Conservation (phyloP, 1,139 yeast species). For the Protomyces inundatus region DNA sequence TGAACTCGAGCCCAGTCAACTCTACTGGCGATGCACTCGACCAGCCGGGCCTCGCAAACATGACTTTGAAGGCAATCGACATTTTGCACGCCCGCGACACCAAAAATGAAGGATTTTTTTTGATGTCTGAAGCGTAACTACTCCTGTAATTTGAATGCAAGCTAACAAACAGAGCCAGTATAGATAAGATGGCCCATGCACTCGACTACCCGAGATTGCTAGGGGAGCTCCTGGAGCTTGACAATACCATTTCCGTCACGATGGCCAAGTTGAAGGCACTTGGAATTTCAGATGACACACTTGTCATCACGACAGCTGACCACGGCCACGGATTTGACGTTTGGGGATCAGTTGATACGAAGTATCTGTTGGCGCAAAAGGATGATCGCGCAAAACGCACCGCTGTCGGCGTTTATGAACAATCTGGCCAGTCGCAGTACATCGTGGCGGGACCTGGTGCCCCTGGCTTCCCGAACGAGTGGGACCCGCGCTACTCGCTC, state of each 20-base stretch:
- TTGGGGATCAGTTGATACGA: slow-evolving; percentile 1
- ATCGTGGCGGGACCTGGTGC: background rate
- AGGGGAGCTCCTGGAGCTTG: too few species aligned
- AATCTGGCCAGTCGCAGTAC: slow-evolving; percentile 3
- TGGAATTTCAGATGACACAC: slow-evolving; percentile 2
- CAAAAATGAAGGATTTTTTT: slow-evolving; percentile 4
- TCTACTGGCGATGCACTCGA: slow-evolving; percentile 6
- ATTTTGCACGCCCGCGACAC: slow-evolving; percentile 7
- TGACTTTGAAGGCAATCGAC: slow-evolving; percentile 11
- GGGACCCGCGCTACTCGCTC: slow-evolving; percentile 11
- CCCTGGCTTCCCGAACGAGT: slow-evolving; percentile 2
- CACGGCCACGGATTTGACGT: slow-evolving; percentile 15
- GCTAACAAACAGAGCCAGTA: background rate
- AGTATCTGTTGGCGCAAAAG: background rate
- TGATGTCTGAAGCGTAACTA: slow-evolving; percentile 2
- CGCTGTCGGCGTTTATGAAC: background rate
- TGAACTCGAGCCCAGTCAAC: slow-evolving; percentile 1
- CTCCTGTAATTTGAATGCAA: too few species aligned
- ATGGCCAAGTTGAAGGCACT: background rate
- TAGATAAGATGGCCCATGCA: slow-evolving; percentile 12
- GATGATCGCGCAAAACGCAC: background rate
- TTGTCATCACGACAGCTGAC: slow-evolving; percentile 3
- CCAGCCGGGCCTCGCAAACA: slow-evolving; percentile 14
- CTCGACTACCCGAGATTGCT: too few species aligned
- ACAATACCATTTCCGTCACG: background rate